A percentile compares a stretch with the other conserved stretches of the same genome.
Evolutionary conservation across 2,329 filamentous ascomycete genomes (phyloP).

Genomic region (Neocatenulostroma microsporum): DNA sequence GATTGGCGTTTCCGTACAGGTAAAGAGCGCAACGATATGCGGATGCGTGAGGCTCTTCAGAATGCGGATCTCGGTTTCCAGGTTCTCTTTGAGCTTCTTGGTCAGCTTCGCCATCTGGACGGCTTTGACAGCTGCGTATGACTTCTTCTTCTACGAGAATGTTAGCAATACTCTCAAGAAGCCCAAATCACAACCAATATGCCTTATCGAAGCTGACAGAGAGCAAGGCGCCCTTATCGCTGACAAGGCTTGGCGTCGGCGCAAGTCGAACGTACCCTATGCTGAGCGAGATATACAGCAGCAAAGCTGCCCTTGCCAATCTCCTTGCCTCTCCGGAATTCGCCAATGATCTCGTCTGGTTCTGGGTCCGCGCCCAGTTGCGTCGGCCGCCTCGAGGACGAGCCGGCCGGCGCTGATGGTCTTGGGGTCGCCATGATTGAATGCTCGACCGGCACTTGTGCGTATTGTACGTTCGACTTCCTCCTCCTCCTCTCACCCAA

Average conservation of each 20-base stretch:
- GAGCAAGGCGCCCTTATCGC: not conserved
- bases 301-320: constrained; percentile 98
- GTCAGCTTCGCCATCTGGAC: constrained; percentile 86
- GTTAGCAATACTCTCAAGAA: constrained; percentile 13
- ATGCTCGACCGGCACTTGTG: constrained; percentile 4
- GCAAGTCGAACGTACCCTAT: constrained; percentile 24
- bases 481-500: constrained; percentile 7
- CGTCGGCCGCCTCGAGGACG: constrained; percentile 29
- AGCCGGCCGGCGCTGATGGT: constrained; percentile 16
- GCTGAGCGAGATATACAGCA: constrained; percentile 61
- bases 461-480: not conserved
- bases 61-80: constrained; percentile 92
- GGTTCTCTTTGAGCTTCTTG: constrained; percentile 92
- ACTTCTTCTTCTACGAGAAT: constrained; percentile 58
- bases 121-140: constrained; percentile 90
- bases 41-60: constrained; percentile 89
- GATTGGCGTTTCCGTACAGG: constrained; percentile 76
- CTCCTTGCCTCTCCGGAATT: constrained; percentile 75
- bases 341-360: constrained; percentile 51
- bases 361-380: constrained; percentile 24
- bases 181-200: too few species aligned
- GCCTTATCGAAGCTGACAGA: too few species aligned
- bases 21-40: constrained; percentile 92
- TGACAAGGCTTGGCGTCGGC: too few species aligned
- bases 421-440: constrained; percentile 25